Evolutionary conservation across 495 filamentous ascomycete species (phyloP).

Genomic region (Elasticomyces elasticus): DNA sequence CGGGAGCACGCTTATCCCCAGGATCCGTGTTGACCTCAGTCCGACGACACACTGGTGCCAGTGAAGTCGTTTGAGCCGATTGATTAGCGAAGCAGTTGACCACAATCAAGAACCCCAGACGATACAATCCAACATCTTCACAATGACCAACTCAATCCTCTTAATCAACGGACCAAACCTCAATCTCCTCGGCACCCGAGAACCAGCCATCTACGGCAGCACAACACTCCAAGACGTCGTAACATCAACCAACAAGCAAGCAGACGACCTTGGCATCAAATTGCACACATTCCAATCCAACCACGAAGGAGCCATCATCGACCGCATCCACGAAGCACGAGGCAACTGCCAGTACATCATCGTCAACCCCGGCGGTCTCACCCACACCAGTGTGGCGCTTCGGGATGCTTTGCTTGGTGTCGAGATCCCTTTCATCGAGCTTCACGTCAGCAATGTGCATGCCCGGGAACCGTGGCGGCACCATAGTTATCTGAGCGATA

Average conservation of each 20-base stretch:
- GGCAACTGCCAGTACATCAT: slow-evolving; percentile 38
- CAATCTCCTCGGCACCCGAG: slow-evolving; percentile 64
- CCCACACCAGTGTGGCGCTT: slow-evolving; percentile 58
- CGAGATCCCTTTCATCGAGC: slow-evolving; percentile 57
- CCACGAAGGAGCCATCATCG: slow-evolving; percentile 88
- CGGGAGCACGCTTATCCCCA: too few relatives aligned
- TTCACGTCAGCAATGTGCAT: slow-evolving; percentile 62
- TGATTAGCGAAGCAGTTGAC: too few relatives aligned
- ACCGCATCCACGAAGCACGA: slow-evolving; percentile 62
- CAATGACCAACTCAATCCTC: neutral
- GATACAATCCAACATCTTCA: too few relatives aligned
- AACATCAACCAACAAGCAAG: slow-evolving; percentile 34
- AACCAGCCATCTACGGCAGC: slow-evolving; percentile 53
- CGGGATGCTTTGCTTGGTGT: slow-evolving; percentile 58
- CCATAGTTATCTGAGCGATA: slow-evolving; percentile 60
- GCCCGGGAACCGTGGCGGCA: slow-evolving; percentile 52
- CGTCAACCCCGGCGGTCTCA: slow-evolving; percentile 61
- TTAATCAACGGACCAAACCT: slow-evolving; percentile 49
- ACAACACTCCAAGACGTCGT: slow-evolving; percentile 54
- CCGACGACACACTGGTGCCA: too few relatives aligned
- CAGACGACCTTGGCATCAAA: slow-evolving; percentile 32
- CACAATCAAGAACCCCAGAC: too few relatives aligned
- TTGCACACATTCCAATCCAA: slow-evolving; percentile 15
- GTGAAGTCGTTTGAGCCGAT: too few relatives aligned
- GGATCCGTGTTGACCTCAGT: too few relatives aligned